Evolutionary conservation across 2,329 filamentous ascomycete genomes (phyloP), one percentile per base, ranked within the genome.

Genomic region (Ascochyta viciae-villosae): DNA sequence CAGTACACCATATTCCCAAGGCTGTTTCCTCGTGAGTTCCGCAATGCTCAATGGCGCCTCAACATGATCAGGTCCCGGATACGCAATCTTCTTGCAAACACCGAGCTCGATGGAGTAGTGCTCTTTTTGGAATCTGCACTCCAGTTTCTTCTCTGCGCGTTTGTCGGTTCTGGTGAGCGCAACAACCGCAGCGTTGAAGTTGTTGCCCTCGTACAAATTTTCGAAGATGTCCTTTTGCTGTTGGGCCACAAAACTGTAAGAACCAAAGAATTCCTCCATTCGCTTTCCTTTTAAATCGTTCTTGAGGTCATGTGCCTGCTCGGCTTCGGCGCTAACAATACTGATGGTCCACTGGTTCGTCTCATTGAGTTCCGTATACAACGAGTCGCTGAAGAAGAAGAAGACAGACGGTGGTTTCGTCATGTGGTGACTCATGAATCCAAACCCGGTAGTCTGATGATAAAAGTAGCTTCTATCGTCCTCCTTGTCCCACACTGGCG

Each of bases 401-500:
- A 39, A 50, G 8, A 55, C 46, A 27, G 16, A 15, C 1, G 52
- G 40, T 0, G 9, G 33, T n/a, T 43, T 54, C 6, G 10, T 13
- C 31, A 57, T 38, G 15, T 29, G 15, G 16, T 42, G 10, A 19
- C 37, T 41, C 37, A 52, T 15, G 13, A 52, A 23, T 1, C 47
- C 47, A 6, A 57, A 47, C 0, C 54, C 54, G 8, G 9, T 29
- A 10, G 24, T 50, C 24, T 51, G 54, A 12, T 47, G 35, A 16
- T 51, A 52, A 24, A 57, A 57, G 19, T 46, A 13, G 19, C 37
- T 22, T 4, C 54, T 47, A 39, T 23, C 22, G 3, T 38, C 47
- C n/a, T 57, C 37, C 27, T 26, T 15, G 4, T 31, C 33, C 54
- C 46, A 57, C 2, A 33, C 54, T 57, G 13, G 16, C 12, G 15